Evolutionary conservation across 768 basidiomycete species (phyloP), one percentile per base, ranked within the genome.

Genomic region (Scleroderma citrinum): DNA sequence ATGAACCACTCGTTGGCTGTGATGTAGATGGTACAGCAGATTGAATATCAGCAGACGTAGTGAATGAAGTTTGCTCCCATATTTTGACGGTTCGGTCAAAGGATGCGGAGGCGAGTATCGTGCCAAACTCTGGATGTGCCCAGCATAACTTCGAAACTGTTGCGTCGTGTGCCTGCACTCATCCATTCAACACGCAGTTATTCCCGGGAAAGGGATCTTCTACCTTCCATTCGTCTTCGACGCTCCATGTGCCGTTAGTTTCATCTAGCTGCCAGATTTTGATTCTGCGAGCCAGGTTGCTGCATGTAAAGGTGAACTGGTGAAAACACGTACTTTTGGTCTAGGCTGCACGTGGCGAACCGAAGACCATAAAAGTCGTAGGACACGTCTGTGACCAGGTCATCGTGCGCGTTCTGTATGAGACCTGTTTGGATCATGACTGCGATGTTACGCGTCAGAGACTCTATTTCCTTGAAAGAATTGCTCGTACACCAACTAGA

Each of bases 81-180:
- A 99, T 78, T 66, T 94, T 90, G 48, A 93, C 88, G 0, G 88
- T 88, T 21, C 94, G 78, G 68, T 97, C 95, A 59, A 93, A 92
- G 2, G 87, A 92, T 5, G 83, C 80, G 3, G 88, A 90, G 0
- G 92, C 92, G 48, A 98, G 73, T 46, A 96, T 79, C 2, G 82
- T 79, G 4, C 92, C 94, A 51, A 92, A 93, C 65, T 93, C 85
- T 5, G 95, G 92, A 61, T 94, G 92, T 1, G 92, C 92, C 89
- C 92, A 98, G 46, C 80, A 79, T 13, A 96, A 58, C 64, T 78
- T 84, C 7, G 91, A 81, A 32, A 96, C 76, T 0, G 94, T 82
- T 14, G 92, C 92, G 59, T 95, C 92, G 63, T 97, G 94, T n/a
- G 94, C 95, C 90, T 95, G 58, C 13, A 46, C n/a, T 32, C 46